Conservation (phyloP, 352 stramenopile genomes). For the Plasmopara halstedii region DNA sequence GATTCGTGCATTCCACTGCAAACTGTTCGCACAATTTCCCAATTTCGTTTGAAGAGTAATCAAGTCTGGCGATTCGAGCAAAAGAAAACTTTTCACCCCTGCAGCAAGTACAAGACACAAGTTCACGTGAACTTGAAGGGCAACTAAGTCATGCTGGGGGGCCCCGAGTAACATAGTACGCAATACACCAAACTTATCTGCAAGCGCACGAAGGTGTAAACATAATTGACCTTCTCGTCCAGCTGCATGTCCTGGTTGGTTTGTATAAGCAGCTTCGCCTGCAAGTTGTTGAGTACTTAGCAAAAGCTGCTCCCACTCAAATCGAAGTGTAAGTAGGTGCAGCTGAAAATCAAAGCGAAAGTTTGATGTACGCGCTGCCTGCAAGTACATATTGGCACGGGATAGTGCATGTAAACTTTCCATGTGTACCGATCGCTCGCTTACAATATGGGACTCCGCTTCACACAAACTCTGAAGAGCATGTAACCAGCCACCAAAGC, state of each 20-base stretch:
- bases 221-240: constrained; percentile 21
- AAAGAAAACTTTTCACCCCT: constrained; percentile 27
- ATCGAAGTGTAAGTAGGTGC: constrained; percentile 26
- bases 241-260: constrained; percentile 8
- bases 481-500: constrained; percentile 40
- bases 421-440: constrained; percentile 15
- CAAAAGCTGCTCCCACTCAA: constrained; percentile 35
- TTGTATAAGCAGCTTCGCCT: constrained; percentile 33
- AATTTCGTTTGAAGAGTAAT: constrained; percentile 12
- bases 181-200: constrained; percentile 18
- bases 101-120: constrained; percentile 23
- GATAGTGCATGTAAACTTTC: constrained; percentile 23
- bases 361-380: constrained; percentile 26
- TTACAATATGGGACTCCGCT: constrained; percentile 24
- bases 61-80: constrained; percentile 15
- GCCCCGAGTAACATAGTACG: constrained; percentile 26
- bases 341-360: constrained; percentile 42
- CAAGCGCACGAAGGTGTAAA: constrained; percentile 18
- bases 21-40: background rate
- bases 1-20: constrained; percentile 10
- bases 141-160: constrained; percentile 17
- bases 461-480: constrained; percentile 27
- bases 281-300: constrained; percentile 38
- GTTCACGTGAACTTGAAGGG: constrained; percentile 17
- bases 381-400: constrained; percentile 21